Percentiles rank a stretch among this genome's conserved stretches.
Evolutionary conservation across 2,329 filamentous ascomycete species (phyloP).

Genomic region (Furcasterigmium sp.): DNA sequence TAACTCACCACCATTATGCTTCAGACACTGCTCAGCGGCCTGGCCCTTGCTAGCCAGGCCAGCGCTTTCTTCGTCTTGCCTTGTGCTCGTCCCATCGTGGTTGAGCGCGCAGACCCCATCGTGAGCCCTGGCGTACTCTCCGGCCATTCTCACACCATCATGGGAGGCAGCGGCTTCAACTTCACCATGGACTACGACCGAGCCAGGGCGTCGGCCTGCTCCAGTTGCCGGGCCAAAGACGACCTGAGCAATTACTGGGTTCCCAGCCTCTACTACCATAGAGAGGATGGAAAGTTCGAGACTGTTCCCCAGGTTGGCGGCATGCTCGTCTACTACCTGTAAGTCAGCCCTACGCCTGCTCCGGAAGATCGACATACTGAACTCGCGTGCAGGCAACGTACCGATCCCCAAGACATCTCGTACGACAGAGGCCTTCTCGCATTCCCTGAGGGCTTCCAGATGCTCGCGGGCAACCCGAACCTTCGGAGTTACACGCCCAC

Average conservation of each 20-base stretch:
- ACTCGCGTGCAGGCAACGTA: conserved; percentile 27
- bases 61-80: conserved; percentile 11
- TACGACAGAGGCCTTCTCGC: conserved; percentile 45
- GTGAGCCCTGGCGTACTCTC: conserved; percentile 47
- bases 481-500: conserved; percentile 34
- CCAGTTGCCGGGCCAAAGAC: conserved; percentile 56
- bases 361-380: not conserved
- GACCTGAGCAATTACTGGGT: conserved; percentile 68
- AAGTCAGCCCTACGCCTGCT: conserved; percentile 13
- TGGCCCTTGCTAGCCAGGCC: conserved; percentile 2
- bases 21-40: not conserved
- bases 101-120: conserved; percentile 54
- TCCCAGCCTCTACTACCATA: conserved; percentile 47
- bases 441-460: conserved; percentile 59
- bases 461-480: conserved; percentile 56
- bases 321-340: conserved; percentile 44
- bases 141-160: conserved; percentile 55
- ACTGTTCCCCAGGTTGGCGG: conserved; percentile 37
- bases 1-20: no score
- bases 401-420: conserved; percentile 27
- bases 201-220: conserved; percentile 52
- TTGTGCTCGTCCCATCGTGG: conserved; percentile 11
- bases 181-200: conserved; percentile 46
- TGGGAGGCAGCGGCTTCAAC: conserved; percentile 57
- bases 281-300: conserved; percentile 50